Evolutionary conservation across 495 filamentous ascomycete species (phyloP).

Genomic region (Podospora appendiculata): DNA sequence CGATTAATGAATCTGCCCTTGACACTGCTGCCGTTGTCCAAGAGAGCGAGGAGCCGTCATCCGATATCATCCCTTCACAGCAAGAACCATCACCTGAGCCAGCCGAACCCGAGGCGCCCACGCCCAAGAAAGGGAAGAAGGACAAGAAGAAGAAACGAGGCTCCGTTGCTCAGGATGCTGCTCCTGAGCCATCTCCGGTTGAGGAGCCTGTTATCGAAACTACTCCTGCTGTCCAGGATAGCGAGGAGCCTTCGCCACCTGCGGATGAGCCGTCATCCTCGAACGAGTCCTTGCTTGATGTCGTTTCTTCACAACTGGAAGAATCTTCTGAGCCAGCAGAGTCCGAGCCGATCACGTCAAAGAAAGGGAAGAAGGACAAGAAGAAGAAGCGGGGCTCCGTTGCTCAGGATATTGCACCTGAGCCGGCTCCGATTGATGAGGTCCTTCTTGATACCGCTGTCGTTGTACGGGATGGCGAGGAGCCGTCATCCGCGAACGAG

Average conservation of each 20-base stretch:
- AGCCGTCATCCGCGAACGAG: too few relatives aligned
- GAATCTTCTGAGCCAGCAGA: not conserved
- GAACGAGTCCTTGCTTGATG: not conserved
- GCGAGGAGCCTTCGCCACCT: too few relatives aligned
- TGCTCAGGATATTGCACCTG: slow-evolving; percentile 3
- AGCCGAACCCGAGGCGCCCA: not conserved
- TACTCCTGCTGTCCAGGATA: too few relatives aligned
- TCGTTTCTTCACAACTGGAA: not conserved
- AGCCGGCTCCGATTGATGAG: not conserved
- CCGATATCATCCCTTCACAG: not conserved
- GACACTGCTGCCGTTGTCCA: too few relatives aligned
- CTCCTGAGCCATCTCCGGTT: not conserved
- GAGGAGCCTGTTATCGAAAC: not conserved
- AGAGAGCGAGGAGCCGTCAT: too few relatives aligned
- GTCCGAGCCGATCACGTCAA: slow-evolving; percentile 2
- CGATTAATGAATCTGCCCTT: not conserved
- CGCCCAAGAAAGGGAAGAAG: slow-evolving; percentile 24
- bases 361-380: slow-evolving; percentile 31
- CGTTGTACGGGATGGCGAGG: too few relatives aligned
- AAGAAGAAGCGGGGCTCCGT: slow-evolving; percentile 14
- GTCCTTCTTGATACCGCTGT: too few relatives aligned
- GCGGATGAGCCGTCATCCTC: too few relatives aligned
- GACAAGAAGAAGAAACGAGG: slow-evolving; percentile 24
- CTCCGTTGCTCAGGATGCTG: slow-evolving; percentile 9
- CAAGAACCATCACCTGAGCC: not conserved